A percentile compares a stretch with the other conserved stretches of the same genome.
Evolutionary conservation across 352 stramenopile species (phyloP).

Genomic region (Globisporangium yorkense): DNA sequence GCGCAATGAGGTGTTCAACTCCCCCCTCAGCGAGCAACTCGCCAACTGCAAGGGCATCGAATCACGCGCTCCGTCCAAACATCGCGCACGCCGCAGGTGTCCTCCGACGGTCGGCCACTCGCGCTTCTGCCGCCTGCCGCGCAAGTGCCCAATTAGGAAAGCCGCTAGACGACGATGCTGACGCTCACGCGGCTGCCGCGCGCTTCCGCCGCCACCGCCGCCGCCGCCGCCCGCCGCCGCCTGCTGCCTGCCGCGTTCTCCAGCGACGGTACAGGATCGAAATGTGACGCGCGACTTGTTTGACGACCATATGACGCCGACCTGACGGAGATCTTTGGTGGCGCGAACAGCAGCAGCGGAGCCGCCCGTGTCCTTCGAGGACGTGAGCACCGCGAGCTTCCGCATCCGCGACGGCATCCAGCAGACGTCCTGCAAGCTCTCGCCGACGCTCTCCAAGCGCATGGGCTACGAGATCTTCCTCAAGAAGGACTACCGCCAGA

Average conservation of each 20-base stretch:
- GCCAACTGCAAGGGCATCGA: background rate
- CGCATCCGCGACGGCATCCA: slow-evolving; percentile 90
- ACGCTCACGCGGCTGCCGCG: background rate
- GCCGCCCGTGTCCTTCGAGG: slow-evolving; percentile 87
- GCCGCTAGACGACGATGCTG: background rate
- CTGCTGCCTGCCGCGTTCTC: slow-evolving; percentile 1
- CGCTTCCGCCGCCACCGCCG: background rate
- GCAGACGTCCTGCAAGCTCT: slow-evolving; percentile 89
- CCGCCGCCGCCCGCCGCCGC: background rate
- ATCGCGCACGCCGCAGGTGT: background rate
- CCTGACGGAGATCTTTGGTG: background rate
- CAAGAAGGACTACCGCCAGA: slow-evolving; percentile 96
- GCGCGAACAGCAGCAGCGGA: slow-evolving; percentile 12
- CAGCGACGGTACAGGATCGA: background rate
- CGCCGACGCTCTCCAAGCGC: slow-evolving; percentile 89
- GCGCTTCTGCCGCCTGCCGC: background rate
- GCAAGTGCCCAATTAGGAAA: background rate
- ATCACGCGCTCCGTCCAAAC: background rate
- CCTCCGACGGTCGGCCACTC: background rate
- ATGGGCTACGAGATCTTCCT: slow-evolving; percentile 92
- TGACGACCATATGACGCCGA: background rate
- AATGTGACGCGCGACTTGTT: background rate
- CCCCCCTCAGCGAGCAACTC: background rate
- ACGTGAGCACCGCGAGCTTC: slow-evolving; percentile 93
- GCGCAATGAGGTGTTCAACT: background rate